A percentile compares a stretch with the other conserved stretches of the same genome.
These are phyloP conservation scores for Helianthus annuus DNA, from an alignment of 129 eudicot species.

Conservation along the genomic window DNA sequence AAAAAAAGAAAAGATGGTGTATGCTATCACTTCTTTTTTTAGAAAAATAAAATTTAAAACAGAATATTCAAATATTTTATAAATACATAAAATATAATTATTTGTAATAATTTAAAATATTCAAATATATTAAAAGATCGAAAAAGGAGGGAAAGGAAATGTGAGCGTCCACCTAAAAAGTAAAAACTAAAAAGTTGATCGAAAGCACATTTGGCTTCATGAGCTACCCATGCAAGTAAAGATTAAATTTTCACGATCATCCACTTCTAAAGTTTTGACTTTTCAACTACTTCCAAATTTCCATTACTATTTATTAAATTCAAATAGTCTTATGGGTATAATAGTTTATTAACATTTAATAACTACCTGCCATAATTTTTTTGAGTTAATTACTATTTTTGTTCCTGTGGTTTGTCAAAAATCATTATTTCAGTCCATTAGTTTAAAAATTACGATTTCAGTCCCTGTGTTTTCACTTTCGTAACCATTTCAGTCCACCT, in stretches of 20 bases:
- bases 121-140: background rate
- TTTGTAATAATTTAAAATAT: no score
- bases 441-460: no score
- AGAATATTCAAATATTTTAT: no score
- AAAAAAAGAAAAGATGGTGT: no score
- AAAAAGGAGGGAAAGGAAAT: conserved; percentile 1
- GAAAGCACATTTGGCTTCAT: conserved; percentile 3
- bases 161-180: conserved; percentile 22
- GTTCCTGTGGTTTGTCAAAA: no score
- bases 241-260: conserved; percentile 16
- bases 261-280: conserved; percentile 29
- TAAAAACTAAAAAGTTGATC: conserved; percentile 18
- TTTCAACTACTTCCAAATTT: conserved; percentile 17
- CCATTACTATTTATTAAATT: background rate
- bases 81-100: no score
- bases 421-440: no score
- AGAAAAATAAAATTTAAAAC: no score
- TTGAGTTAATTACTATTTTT: no score
- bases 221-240: conserved; percentile 22
- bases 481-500: no score
- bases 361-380: background rate
- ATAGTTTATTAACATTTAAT: background rate
- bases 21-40: no score
- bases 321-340: background rate
- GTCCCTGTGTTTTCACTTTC: no score